phyloP scores from a whole-genome alignment of 306 rosid genomes.

The Cicer bijugum region DNA sequence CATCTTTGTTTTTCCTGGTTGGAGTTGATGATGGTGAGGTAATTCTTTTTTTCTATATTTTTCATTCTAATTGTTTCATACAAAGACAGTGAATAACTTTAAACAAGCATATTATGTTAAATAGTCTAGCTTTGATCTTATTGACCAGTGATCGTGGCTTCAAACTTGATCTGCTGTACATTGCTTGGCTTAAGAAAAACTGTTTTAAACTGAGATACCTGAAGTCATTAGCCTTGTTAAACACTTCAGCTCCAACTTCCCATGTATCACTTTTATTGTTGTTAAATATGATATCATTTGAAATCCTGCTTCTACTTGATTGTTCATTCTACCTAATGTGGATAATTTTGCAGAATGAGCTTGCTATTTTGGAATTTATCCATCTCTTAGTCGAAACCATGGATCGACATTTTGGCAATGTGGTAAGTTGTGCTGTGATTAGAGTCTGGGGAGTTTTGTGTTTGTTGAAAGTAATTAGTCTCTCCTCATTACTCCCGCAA shows the following conservation, averaged over 20 bases:
- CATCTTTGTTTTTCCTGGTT: constrained; percentile 90
- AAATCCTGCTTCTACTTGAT: neutral
- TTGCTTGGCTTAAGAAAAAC: constrained; percentile 14
- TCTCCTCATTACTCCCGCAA: neutral
- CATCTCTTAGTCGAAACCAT: constrained; percentile 94
- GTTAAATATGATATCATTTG: constrained; percentile 2
- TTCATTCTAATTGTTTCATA: constrained; percentile 31
- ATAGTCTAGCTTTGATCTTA: constrained; percentile 2
- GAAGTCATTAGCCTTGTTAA: constrained; percentile 20
- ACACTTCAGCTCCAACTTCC: constrained; percentile 1
- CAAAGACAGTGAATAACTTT: neutral
- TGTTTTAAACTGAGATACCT: constrained; percentile 3
- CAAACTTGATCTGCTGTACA: neutral
- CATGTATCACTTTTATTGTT: neutral
- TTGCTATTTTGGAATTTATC: constrained; percentile 90
- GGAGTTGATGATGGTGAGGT: constrained; percentile 95
- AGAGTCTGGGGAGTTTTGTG: constrained; percentile 6
- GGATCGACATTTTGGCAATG: constrained; percentile 98
- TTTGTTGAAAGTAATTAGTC: constrained; percentile 7
- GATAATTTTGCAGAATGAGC: constrained; percentile 75
- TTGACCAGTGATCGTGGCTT: neutral
- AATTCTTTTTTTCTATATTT: constrained; percentile 36
- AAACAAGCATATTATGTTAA: neutral
- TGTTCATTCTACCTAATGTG: constrained; percentile 31
- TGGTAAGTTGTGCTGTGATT: constrained; percentile 57